Base-by-base conservation (phyloP, 2,329 filamentous ascomycete species). In the Ambrosiella xylebori region DNA sequence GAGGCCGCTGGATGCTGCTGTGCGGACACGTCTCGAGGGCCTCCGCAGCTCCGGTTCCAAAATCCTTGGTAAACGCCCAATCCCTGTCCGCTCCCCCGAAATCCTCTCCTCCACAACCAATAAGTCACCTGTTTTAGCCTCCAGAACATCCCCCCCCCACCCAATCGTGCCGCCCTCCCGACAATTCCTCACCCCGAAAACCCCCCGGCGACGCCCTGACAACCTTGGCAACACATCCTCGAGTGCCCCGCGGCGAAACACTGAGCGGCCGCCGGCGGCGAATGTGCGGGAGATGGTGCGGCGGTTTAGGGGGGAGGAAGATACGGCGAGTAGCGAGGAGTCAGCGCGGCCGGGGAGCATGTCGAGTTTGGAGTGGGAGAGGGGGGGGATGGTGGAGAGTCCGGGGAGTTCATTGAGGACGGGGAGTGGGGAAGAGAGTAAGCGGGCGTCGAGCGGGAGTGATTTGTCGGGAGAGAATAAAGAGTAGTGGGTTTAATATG, bases 131-230 rank as follows among this genome's bases (percentile, higher is more conserved):
- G 19, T 27, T 27, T 27, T 3, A 27, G 19, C 19, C 19, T 27
- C 19, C 19, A 27, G 19, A 2, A 15, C 53, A 5, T 50, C 53
- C 13, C 38, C 55, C 8, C 15, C 15, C 2, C 11, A 41, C 12
- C 3, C 38, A 9, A 7, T 35, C 11, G 17, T 7, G 12, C 38
- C 44, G 8, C 15, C 39, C 13, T 38, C 49, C 6, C 51, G 57
- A 4, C 39, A 55, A 40, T 58, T 58, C 9, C 51, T 58, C 4
- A 58, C 57, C 12, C 57, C 57, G 1, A 58, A 58, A 15, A 49
- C 49, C 7, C 56, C 56, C 7, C 40, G 44, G 41, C 49, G 37
- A 37, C 12, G 39, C 7, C 50, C 44, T 2, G 13, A 17, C 44
- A 41, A 9, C 39, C 19, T 3, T 27, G 19, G 19, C 19, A 27